Evolutionary conservation across 345 rosid genomes (phyloP).

Genomic region (Sisymbrium irio): DNA sequence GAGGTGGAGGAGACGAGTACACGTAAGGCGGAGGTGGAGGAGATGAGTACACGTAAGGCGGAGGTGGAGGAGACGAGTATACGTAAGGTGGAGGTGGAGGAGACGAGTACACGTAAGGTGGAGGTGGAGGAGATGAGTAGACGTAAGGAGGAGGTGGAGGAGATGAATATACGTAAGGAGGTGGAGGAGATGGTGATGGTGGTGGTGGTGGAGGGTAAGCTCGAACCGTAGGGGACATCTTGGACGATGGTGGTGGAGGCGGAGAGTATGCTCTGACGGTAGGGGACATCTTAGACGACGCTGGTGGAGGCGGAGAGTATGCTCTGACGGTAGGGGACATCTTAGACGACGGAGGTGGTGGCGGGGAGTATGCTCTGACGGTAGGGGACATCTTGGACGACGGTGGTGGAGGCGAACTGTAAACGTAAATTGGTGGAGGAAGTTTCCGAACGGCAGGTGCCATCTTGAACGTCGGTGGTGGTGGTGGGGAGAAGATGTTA

Average conservation of each 20-base stretch:
- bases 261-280: slow-evolving; percentile 29
- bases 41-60: slow-evolving; percentile 25
- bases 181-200: slow-evolving; percentile 19
- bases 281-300: slow-evolving; percentile 31
- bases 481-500: slow-evolving; percentile 36
- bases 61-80: slow-evolving; percentile 40
- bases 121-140: slow-evolving; percentile 26
- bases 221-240: too few species aligned
- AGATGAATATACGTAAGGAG: slow-evolving; percentile 16
- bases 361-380: slow-evolving; percentile 31
- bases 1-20: slow-evolving; percentile 23
- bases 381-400: slow-evolving; percentile 37
- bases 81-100: slow-evolving; percentile 25
- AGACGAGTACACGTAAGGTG: slow-evolving; percentile 15
- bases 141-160: slow-evolving; percentile 41
- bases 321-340: slow-evolving; percentile 35
- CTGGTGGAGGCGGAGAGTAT: slow-evolving; percentile 39
- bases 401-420: slow-evolving; percentile 49
- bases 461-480: slow-evolving; percentile 36
- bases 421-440: slow-evolving; percentile 35
- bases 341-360: slow-evolving; percentile 35
- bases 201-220: slow-evolving; percentile 24
- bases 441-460: slow-evolving; percentile 36
- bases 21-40: slow-evolving; percentile 21
- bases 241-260: slow-evolving; percentile 22